phyloP scores from a whole-genome alignment of 2,329 filamentous ascomycete genomes.

The Dactylonectria macrodidyma region DNA sequence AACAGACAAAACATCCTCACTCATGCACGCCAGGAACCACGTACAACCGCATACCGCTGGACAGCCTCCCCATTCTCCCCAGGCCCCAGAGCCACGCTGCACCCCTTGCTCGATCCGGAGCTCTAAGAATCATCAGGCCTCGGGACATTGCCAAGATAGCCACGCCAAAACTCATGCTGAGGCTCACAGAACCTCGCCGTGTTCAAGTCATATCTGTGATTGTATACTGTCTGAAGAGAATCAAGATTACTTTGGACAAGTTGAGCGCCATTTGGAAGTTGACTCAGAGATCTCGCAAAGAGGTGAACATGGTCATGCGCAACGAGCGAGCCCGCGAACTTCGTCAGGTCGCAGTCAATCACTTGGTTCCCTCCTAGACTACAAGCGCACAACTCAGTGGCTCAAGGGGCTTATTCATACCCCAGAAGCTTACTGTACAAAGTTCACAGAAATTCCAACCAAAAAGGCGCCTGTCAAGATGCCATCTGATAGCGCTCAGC shows the following conservation, averaged over 20 bases:
- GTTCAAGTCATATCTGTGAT: background rate
- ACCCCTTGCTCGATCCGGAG: background rate
- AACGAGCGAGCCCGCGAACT: conserved; percentile 14
- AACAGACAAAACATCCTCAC: background rate
- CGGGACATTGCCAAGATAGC: background rate
- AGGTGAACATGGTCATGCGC: background rate
- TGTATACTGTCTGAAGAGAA: background rate
- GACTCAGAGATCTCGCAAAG: conserved; percentile 23
- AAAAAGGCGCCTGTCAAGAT: conserved; percentile 28
- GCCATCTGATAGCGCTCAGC: conserved; percentile 33
- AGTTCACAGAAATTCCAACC: conserved; percentile 47
- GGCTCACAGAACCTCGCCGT: background rate
- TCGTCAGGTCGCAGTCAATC: conserved; percentile 44
- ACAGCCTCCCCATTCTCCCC: too few relatives aligned
- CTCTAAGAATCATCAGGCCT: background rate
- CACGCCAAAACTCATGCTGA: background rate
- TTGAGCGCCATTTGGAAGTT: conserved; percentile 12
- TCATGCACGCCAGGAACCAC: background rate
- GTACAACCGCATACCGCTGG: too few relatives aligned
- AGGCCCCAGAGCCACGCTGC: background rate
- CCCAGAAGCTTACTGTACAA: conserved; percentile 45
- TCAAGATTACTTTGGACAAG: background rate
- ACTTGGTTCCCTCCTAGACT: conserved; percentile 50
- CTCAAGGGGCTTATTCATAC: conserved; percentile 50
- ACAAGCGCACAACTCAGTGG: conserved; percentile 53